Evolutionary conservation across 106 monocot genomes (phyloP).

Genomic region (Dioscorea dumetorum): DNA sequence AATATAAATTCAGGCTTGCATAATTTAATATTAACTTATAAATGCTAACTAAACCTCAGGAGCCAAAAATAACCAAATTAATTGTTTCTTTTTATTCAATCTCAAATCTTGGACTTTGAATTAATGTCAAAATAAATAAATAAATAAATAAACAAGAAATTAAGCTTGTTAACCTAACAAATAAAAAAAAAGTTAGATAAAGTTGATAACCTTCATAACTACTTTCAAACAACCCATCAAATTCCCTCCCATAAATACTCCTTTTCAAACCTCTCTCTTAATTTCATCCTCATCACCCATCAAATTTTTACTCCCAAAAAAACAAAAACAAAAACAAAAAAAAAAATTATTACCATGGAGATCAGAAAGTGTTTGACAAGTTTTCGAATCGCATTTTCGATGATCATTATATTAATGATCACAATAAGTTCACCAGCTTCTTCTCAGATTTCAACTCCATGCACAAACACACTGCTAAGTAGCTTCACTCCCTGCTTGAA

Average conservation of each 20-base stretch:
- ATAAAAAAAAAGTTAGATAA: neutral
- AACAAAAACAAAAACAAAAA: neutral
- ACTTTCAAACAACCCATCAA: neutral
- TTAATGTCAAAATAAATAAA: too few species aligned
- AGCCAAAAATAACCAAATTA: too few species aligned
- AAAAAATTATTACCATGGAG: neutral
- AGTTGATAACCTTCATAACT: slow-evolving; percentile 8
- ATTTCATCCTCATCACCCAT: neutral
- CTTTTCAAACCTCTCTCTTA: neutral
- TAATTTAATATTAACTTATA: too few species aligned
- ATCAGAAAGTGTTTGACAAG: neutral
- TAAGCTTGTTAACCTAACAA: too few species aligned
- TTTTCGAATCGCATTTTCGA: neutral
- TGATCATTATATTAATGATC: neutral
- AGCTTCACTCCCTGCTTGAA: slow-evolving; percentile 91
- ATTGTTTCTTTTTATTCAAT: too few species aligned
- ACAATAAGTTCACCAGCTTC: neutral
- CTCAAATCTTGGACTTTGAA: too few species aligned
- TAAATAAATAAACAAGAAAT: too few species aligned
- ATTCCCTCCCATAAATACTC: neutral
- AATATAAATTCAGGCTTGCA: too few species aligned
- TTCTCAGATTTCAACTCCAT: slow-evolving; percentile 54
- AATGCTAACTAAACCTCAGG: too few species aligned
- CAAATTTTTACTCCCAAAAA: neutral
- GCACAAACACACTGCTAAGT: slow-evolving; percentile 44